Conservation (phyloP, 805 yeast species). For the Helenozyma baotianmanensis region DNA sequence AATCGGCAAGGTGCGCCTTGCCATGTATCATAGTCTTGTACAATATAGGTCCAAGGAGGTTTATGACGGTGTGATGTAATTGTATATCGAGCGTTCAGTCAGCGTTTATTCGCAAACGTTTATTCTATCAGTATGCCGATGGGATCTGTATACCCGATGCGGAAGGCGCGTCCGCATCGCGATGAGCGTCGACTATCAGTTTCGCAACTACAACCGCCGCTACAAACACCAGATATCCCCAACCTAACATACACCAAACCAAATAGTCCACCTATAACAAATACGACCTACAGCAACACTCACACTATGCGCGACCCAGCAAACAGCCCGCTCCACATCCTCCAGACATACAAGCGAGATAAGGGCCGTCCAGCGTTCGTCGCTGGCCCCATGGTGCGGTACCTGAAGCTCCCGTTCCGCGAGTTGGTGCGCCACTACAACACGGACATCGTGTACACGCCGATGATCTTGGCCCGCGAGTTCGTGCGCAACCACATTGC, state of each 20-base stretch:
- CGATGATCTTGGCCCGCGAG: slow-evolving; percentile 95
- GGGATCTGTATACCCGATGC: not conserved
- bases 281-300: no score
- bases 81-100: no score
- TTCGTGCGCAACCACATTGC: slow-evolving; percentile 84
- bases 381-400: slow-evolving; percentile 95
- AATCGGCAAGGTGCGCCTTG: not conserved
- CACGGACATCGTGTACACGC: slow-evolving; percentile 84
- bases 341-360: slow-evolving; percentile 19
- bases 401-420: slow-evolving; percentile 89
- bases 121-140: not conserved
- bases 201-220: no score
- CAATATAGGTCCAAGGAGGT: slow-evolving; percentile 11
- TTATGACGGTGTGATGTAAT: slow-evolving; percentile 1
- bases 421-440: slow-evolving; percentile 65
- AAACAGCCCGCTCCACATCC: slow-evolving; percentile 32
- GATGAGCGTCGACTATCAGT: not conserved
- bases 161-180: not conserved
- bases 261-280: no score
- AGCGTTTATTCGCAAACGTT: no score
- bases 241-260: no score
- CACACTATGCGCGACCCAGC: no score
- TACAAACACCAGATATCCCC: no score
- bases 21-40: slow-evolving; percentile 15
- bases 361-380: slow-evolving; percentile 35